Conservation (phyloP, 2,329 filamentous ascomycete genomes). For the Ophioceras dolichostomum region DNA sequence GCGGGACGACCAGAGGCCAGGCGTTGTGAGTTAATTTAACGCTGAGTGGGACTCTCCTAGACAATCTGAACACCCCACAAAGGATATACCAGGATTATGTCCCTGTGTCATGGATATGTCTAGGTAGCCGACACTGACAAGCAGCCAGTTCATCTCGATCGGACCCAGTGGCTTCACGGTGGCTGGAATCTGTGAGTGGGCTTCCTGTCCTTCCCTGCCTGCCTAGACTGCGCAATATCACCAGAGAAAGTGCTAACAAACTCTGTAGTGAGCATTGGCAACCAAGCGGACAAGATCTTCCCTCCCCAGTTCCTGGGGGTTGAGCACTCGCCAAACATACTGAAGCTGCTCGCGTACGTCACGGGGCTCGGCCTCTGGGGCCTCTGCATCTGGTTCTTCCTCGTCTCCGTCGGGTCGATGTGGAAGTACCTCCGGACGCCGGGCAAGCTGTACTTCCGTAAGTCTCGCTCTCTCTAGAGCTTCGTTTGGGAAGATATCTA, state of each 20-base stretch:
- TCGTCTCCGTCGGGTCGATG: slow-evolving; percentile 66
- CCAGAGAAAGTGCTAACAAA: background rate
- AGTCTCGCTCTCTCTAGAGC: background rate
- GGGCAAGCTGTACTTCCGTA: slow-evolving; percentile 49
- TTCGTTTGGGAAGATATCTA: too few relatives aligned
- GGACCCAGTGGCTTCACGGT: slow-evolving; percentile 56
- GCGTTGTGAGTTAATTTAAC: slow-evolving; percentile 44
- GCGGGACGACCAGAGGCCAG: slow-evolving; percentile 60
- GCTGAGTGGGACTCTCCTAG: too few relatives aligned
- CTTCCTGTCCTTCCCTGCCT: too few relatives aligned
- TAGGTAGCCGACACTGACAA: slow-evolving; percentile 5
- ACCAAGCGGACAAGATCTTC: slow-evolving; percentile 26
- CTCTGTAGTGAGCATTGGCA: slow-evolving; percentile 30
- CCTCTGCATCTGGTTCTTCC: slow-evolving; percentile 73
- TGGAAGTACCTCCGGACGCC: slow-evolving; percentile 49
- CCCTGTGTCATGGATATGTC: too few relatives aligned
- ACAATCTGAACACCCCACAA: too few relatives aligned
- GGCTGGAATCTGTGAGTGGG: slow-evolving; percentile 26
- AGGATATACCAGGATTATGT: too few relatives aligned
- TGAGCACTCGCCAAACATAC: slow-evolving; percentile 27
- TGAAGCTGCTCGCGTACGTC: slow-evolving; percentile 42
- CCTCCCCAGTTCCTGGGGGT: slow-evolving; percentile 28
- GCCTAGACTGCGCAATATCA: too few relatives aligned
- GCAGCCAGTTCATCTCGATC: slow-evolving; percentile 62
- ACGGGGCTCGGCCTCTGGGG: slow-evolving; percentile 71